Evolutionary conservation across 371 early-diverging fungal genomes (phyloP).

Genomic region (Circinella umbellata): DNA sequence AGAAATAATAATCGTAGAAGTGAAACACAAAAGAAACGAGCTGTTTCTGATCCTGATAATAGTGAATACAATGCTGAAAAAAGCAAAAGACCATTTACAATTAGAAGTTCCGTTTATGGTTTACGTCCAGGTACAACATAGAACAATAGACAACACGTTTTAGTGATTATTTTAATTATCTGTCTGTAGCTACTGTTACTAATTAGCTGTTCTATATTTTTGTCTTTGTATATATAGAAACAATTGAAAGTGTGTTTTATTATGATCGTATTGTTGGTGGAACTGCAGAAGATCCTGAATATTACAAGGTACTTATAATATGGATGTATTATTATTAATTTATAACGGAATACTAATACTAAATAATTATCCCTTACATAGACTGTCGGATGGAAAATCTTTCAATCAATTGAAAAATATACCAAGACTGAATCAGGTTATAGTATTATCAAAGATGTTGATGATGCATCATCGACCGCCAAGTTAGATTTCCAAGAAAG

Average conservation of each 20-base stretch:
- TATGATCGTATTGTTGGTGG: conserved; percentile 66
- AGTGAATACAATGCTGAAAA: no score
- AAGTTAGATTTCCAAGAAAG: conserved; percentile 51
- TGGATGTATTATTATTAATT: no score
- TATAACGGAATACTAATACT: no score
- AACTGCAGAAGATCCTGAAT: conserved; percentile 40
- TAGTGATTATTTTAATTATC: no score
- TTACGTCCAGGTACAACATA: conserved; percentile 47
- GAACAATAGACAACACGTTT: no score
- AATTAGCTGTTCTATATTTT: no score
- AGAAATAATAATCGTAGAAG: background rate
- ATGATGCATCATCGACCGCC: conserved; percentile 22
- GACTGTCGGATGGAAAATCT: conserved; percentile 68
- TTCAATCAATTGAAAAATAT: conserved; percentile 60
- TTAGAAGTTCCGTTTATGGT: conserved; percentile 35
- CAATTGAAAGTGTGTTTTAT: conserved; percentile 76
- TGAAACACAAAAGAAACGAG: background rate
- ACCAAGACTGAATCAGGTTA: conserved; percentile 59
- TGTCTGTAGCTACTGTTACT: no score
- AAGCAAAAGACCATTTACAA: conserved; percentile 21
- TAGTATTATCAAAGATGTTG: conserved; percentile 59
- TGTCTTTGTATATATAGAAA: no score
- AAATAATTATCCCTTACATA: no score
- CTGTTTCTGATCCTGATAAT: background rate
- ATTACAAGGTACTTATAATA: conserved; percentile 56